phyloP scores from a whole-genome alignment of 2,329 filamentous ascomycete species.

The Zalaria sp. region DNA sequence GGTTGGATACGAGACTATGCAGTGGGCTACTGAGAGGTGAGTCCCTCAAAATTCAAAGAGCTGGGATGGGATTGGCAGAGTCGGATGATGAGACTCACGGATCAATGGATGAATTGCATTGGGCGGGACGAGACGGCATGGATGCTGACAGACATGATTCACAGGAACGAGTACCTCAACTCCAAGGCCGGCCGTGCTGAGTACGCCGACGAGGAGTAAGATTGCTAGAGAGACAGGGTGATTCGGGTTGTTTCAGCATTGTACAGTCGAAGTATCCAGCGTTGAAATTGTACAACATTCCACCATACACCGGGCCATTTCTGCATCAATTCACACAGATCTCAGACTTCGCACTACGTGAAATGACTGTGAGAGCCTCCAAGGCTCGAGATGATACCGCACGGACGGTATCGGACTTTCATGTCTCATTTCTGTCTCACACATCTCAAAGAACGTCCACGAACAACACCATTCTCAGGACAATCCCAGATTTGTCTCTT shows the following conservation, averaged over 20 bases:
- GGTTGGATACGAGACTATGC: constrained; percentile 66
- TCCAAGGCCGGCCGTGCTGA: constrained; percentile 57
- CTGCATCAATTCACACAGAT: too few relatives aligned
- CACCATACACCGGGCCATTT: background rate
- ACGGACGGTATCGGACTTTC: too few relatives aligned
- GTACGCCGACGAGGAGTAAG: constrained; percentile 30
- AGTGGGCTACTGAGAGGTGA: constrained; percentile 86
- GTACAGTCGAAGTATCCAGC: background rate
- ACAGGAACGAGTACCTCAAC: constrained; percentile 68
- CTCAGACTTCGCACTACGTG: too few relatives aligned
- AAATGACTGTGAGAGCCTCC: too few relatives aligned
- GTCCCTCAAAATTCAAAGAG: constrained; percentile 16
- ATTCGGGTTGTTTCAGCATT: background rate
- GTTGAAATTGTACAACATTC: background rate
- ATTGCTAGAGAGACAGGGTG: background rate
- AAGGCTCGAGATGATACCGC: too few relatives aligned
- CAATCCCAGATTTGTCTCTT: too few relatives aligned
- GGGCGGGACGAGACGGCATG: background rate
- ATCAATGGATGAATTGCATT: background rate
- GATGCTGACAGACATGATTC: constrained; percentile 5
- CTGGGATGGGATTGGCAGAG: background rate
- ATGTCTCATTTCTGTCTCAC: too few relatives aligned
- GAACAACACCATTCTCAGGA: too few relatives aligned
- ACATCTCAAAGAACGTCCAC: too few relatives aligned
- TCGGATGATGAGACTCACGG: background rate